A percentile compares a stretch with the other conserved stretches of the same genome.
These are phyloP conservation scores for Platanthera guangdongensis DNA, from an alignment of 106 monocot genomes.

Conservation along the genomic window DNA sequence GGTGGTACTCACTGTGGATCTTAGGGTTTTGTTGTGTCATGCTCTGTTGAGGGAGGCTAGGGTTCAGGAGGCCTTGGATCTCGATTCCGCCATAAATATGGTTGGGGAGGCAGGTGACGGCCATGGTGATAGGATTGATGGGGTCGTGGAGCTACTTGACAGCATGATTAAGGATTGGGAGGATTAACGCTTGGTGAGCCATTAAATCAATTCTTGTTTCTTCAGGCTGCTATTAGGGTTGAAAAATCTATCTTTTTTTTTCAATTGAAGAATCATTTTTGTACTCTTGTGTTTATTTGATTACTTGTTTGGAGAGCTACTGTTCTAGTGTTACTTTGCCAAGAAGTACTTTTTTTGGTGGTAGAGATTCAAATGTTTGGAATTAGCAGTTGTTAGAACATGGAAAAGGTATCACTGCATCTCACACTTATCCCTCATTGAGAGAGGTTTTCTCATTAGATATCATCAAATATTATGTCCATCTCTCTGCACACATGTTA, in stretches of 20 bases:
- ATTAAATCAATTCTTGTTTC: not conserved
- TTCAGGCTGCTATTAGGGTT: not conserved
- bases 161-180: constrained; percentile 36
- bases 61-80: constrained; percentile 36
- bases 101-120: constrained; percentile 4
- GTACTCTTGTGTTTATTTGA: too few species aligned
- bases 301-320: too few species aligned
- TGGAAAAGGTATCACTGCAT: too few species aligned
- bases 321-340: too few species aligned
- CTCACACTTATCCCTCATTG: too few species aligned
- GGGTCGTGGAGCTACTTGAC: constrained; percentile 18
- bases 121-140: not conserved
- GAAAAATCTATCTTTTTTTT: not conserved
- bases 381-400: too few species aligned
- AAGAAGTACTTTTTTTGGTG: too few species aligned
- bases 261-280: too few species aligned
- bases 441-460: too few species aligned
- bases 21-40: constrained; percentile 18
- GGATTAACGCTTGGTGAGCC: constrained; percentile 15
- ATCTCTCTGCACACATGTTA: too few species aligned
- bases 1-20: constrained; percentile 8
- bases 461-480: too few species aligned
- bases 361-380: too few species aligned
- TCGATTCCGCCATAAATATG: constrained; percentile 27
- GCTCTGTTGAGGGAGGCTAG: constrained; percentile 39